Evolutionary conservation across 495 filamentous ascomycete genomes (phyloP), one percentile per base, ranked within the genome.

Genomic region (Astrothelium macrocarpum): DNA sequence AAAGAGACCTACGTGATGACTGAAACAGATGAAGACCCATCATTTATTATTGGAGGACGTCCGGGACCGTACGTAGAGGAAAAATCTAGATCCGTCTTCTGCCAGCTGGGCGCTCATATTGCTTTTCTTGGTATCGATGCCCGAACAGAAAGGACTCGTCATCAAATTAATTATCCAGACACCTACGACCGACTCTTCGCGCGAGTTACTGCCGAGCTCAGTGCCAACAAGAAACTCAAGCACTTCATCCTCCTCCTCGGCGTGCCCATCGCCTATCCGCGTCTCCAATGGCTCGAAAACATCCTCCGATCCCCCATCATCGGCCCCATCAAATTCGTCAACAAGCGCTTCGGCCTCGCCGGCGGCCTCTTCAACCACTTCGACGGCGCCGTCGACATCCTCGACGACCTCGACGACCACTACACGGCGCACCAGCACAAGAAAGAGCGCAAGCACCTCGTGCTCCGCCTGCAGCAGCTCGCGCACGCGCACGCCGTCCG

Each of bases 391-490:
- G 85, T 95, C 14, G 93, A 97, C 79, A 79, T 96, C 29, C 78
- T 96, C 9, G 93, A 97, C 71, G 93, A 97, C 69, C 79, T 97
- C 20, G 92, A 96, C 71, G 93, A 96, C 72, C 93, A 97, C 72
- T 96, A 96, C 77, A 95, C 90, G 31, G 91, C 93, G 14, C 84
- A 85, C 32, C 90, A 90, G 62, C 93, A 97, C 79, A 97, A 96
- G 73, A 81, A 83, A 46, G 93, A 97, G 78, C 87, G 93, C 53
- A 86, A 85, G 65, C 76, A 79, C 32, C 79, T 97, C 29, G 73
- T 96, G 34, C 80, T 85, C 49, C 82, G 87, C 28, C 81, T 96
- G 26, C 91, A 97, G 71, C 76, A 78, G 25, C 75, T 96, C 42
- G 81, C 88, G 39, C 80, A 85, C 58, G 78, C 84, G 64, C 84